Evolutionary conservation across 1,139 yeast genomes (phyloP), one percentile per base, ranked within the genome.

Genomic region (Suhomyces maxii): DNA sequence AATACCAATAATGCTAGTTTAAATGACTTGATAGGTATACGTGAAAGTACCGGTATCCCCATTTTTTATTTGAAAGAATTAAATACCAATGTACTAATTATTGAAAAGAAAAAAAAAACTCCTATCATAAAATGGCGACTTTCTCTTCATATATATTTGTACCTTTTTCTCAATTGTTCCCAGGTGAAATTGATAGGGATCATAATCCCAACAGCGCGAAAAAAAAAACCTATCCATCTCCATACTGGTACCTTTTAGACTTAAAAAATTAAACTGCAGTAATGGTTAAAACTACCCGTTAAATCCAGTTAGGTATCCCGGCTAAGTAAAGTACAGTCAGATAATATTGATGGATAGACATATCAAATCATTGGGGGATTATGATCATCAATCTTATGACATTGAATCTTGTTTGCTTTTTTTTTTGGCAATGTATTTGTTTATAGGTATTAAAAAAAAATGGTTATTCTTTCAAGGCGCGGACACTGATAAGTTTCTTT

Each of bases 161-260:
- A 6, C 23, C n/a, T 36, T 11, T 11, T 30, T 14, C 13, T 14
- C 10, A 18, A 13, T 30, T 13, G 13, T 8, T 32, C 32, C 14
- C 13, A 37, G 11, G 23, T 18, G 23, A 18, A 18, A 30, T 36
- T 23, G 28, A 39, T 36, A 33, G 44, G 41, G 43, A 37, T 44
- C 43, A 40, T 44, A 44, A 40, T 40, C 47, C 25, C 33, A 30
- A 26, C 23, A 4, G 23, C 44, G 32, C n/a, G n/a, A n/a, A n/a
- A n/a, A n/a, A 35, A 30, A 28, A 12, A 36, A 12, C 35, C 7
- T 35, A 33, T 40, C 38, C 42, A 35, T 40, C 34, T 40, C 34
- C 42, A 40, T 35, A 28, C 11, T 7, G n/a, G n/a, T 28, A 28
- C 31, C 31, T 18, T 18, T 18, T 18, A 18, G 23, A 18, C 23